phyloP scores from a whole-genome alignment of 768 basidiomycete genomes.

The Lactarius hatsudake region DNA sequence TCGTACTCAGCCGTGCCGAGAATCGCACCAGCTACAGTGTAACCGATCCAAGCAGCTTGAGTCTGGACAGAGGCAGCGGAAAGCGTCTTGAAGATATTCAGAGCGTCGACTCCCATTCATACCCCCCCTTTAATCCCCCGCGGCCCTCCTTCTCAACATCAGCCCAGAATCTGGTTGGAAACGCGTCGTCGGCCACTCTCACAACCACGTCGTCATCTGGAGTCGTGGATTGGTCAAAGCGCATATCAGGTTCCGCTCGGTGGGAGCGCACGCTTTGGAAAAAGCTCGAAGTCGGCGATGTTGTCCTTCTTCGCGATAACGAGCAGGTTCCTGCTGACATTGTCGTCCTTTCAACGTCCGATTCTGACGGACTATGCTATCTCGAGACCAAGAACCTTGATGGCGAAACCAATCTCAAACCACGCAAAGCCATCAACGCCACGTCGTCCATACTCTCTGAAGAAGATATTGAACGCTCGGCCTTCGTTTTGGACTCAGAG shows the following conservation, averaged over 20 bases:
- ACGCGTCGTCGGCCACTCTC: slow-evolving; percentile 11
- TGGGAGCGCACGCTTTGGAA: slow-evolving; percentile 99
- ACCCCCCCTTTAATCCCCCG: slow-evolving; percentile 28
- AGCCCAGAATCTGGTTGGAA: slow-evolving; percentile 11
- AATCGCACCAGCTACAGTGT: slow-evolving; percentile 28
- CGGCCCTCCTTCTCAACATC: slow-evolving; percentile 21
- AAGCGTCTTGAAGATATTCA: slow-evolving; percentile 36
- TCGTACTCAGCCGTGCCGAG: slow-evolving; percentile 53
- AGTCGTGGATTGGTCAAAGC: slow-evolving; percentile 79
- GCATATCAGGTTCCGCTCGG: slow-evolving; percentile 62
- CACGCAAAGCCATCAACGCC: slow-evolving; percentile 69
- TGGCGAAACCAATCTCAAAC: slow-evolving; percentile 96
- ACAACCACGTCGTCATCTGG: slow-evolving; percentile 39
- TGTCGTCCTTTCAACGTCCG: slow-evolving; percentile 87
- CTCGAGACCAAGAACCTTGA: slow-evolving; percentile 98
- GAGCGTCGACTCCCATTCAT: slow-evolving; percentile 31
- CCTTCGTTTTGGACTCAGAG: slow-evolving; percentile 90
- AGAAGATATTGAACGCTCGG: slow-evolving; percentile 84
- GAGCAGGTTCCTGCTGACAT: slow-evolving; percentile 98
- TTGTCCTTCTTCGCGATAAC: slow-evolving; percentile 86
- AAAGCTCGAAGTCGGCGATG: slow-evolving; percentile 96
- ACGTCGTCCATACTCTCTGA: slow-evolving; percentile 76
- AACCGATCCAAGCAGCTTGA: slow-evolving; percentile 35
- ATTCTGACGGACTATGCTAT: slow-evolving; percentile 89
- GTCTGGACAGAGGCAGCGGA: slow-evolving; percentile 22